Evolutionary conservation across 140 eudicot species (phyloP).

Genomic region (Ambrosia hybrid): DNA sequence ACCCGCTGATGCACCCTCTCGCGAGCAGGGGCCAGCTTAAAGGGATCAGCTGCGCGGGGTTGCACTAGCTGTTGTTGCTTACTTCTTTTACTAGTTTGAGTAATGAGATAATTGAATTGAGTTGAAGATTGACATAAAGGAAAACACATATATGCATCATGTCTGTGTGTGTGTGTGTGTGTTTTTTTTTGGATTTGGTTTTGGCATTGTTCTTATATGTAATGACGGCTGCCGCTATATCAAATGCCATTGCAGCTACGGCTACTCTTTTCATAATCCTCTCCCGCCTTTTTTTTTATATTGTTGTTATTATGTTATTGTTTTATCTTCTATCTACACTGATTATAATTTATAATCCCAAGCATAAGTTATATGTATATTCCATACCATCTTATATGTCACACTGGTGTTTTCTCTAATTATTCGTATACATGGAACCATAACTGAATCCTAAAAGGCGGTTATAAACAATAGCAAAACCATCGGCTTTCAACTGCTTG

Average conservation of each 20-base stretch:
- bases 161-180: constrained; percentile 16
- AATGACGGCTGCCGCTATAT: constrained; percentile 17
- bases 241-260: constrained; percentile 37
- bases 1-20: constrained; percentile 41
- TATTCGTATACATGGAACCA: no score
- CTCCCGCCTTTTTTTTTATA: neutral
- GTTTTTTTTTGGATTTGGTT: constrained; percentile 31
- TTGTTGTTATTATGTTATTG: neutral
- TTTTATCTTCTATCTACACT: neutral
- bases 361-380: no score
- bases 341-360: no score
- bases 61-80: constrained; percentile 45
- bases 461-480: no score
- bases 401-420: no score
- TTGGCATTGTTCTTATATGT: constrained; percentile 30
- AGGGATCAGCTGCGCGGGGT: constrained; percentile 43
- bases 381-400: no score
- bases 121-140: constrained; percentile 28
- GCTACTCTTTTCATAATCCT: constrained; percentile 24
- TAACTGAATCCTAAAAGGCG: no score
- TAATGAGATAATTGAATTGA: constrained; percentile 8
- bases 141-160: no score
- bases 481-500: no score
- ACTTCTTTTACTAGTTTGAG: constrained; percentile 41
- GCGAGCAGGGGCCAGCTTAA: constrained; percentile 36